These are phyloP conservation scores for Zasmidium cellare DNA, from an alignment of 2,329 filamentous ascomycete species.

Conservation along the genomic window DNA sequence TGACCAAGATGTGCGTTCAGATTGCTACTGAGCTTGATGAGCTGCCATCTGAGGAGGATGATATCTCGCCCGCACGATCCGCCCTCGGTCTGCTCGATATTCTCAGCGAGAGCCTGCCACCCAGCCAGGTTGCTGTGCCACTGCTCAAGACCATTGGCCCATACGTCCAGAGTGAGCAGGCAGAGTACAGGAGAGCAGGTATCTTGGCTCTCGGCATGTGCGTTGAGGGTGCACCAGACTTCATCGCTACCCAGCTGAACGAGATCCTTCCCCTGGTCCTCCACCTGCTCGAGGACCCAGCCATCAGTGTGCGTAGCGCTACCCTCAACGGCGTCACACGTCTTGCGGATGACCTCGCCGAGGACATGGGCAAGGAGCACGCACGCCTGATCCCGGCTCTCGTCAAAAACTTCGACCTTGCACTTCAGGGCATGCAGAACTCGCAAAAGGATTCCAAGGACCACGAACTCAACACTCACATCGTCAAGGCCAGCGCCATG, in stretches of 20 bases:
- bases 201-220: conserved; percentile 91
- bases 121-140: conserved; percentile 90
- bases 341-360: conserved; percentile 87
- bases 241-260: conserved; percentile 88
- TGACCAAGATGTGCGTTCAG: conserved; percentile 84
- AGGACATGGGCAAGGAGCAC: conserved; percentile 85
- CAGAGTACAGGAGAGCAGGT: conserved; percentile 82
- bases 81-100: conserved; percentile 87
- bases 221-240: conserved; percentile 95
- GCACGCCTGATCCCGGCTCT: conserved; percentile 79
- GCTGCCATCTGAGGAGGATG: conserved; percentile 71
- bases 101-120: conserved; percentile 82
- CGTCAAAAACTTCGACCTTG: conserved; percentile 84
- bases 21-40: conserved; percentile 88
- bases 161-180: conserved; percentile 73
- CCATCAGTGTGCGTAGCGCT: conserved; percentile 80
- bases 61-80: conserved; percentile 79
- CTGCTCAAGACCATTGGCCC: conserved; percentile 81
- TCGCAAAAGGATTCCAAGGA: conserved; percentile 44
- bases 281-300: conserved; percentile 78
- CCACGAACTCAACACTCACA: conserved; percentile 74
- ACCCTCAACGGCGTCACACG: conserved; percentile 85
- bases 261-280: conserved; percentile 83
- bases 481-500: conserved; percentile 85
- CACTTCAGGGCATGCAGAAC: conserved; percentile 65